Evolutionary conservation across 1,284 basidiomycete species (phyloP).

Genomic region (Boletellus deceptivus): DNA sequence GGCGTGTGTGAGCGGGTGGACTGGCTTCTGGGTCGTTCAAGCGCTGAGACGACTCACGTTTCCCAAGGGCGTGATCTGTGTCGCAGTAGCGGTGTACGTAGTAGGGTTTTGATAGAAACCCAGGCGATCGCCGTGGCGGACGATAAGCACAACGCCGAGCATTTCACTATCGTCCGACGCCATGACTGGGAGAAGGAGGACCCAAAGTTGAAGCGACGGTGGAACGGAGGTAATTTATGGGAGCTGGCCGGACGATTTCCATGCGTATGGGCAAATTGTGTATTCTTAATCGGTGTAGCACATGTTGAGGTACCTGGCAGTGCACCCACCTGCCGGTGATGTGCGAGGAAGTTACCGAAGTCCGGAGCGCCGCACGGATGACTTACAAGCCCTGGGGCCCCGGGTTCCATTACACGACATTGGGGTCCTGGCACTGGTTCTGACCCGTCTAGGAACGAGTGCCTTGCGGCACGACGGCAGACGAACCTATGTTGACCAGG

Average conservation of each 20-base stretch:
- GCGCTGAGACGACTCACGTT: conserved; percentile 44
- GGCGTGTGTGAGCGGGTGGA: conserved; percentile 4
- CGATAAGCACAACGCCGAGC: conserved; percentile 57
- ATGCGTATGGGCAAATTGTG: not conserved
- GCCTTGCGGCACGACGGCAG: too few relatives aligned
- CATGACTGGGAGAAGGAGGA: conserved; percentile 12
- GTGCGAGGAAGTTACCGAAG: not conserved
- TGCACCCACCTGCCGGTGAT: not conserved
- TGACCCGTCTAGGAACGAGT: too few relatives aligned
- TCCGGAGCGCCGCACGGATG: not conserved
- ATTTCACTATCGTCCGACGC: conserved; percentile 26
- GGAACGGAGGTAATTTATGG: not conserved
- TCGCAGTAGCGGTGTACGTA: conserved; percentile 62
- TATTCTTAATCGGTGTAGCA: not conserved
- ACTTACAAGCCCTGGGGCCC: too few relatives aligned
- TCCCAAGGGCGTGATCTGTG: conserved; percentile 75
- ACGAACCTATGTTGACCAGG: too few relatives aligned
- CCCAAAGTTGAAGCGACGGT: not conserved
- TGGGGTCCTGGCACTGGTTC: too few relatives aligned
- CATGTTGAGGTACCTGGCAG: not conserved
- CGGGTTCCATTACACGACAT: too few relatives aligned
- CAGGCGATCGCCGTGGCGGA: conserved; percentile 63
- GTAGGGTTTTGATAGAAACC: conserved; percentile 66
- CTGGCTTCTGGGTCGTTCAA: not conserved
- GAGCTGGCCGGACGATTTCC: not conserved